A percentile compares a stretch with the other conserved stretches of the same genome.
Evolutionary conservation across 140 eudicot species (phyloP).

Genomic region (Anethum foeniculum): DNA sequence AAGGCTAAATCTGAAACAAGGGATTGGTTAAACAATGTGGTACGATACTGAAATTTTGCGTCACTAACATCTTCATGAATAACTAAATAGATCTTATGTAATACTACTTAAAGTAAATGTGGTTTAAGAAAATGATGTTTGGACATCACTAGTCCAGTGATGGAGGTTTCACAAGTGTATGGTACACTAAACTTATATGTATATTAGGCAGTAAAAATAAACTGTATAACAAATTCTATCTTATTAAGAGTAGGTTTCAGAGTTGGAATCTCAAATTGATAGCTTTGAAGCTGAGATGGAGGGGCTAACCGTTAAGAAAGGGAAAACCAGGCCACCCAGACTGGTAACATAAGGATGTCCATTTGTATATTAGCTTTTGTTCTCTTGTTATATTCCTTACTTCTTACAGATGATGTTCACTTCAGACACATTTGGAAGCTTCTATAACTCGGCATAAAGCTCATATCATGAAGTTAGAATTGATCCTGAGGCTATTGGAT

Average conservation of each 20-base stretch:
- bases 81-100: neutral
- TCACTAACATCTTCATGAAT: neutral
- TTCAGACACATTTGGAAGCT: conserved; percentile 85
- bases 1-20: conserved; percentile 96
- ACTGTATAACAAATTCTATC: conserved; percentile 2
- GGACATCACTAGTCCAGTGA: neutral
- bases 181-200: neutral
- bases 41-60: conserved; percentile 29
- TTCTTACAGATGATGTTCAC: conserved; percentile 5
- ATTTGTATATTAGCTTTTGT: neutral
- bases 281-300: conserved; percentile 98
- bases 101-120: neutral
- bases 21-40: conserved; percentile 98
- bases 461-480: conserved; percentile 89
- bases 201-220: neutral
- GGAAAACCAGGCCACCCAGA: conserved; percentile 97
- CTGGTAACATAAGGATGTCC: conserved; percentile 40
- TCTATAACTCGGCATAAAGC: conserved; percentile 96
- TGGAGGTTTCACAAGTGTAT: neutral
- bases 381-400: neutral
- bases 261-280: conserved; percentile 91
- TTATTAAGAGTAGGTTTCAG: conserved; percentile 60
- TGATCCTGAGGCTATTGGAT: conserved; percentile 88
- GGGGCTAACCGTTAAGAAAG: conserved; percentile 91
- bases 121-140: neutral